Base-by-base conservation (phyloP, 352 stramenopile genomes). In the Pythium brachiatum region DNA sequence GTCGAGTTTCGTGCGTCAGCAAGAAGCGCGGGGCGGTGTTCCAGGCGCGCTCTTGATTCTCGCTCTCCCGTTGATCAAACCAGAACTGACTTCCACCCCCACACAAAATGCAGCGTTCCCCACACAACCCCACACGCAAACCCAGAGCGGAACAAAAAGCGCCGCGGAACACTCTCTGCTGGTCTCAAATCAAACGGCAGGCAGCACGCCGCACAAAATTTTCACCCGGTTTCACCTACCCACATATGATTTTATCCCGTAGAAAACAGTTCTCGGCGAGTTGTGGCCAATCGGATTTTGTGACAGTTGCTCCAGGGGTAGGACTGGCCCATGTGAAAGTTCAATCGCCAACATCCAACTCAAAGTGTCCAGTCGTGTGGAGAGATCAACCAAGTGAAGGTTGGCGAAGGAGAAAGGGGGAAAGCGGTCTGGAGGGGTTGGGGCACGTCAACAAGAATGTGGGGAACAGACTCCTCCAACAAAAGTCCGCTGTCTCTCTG, bases 61-160 rank as follows among this genome's bases (percentile, higher is more conserved):
- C 38, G 48, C 53, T 65, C 46, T 62, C 36, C 47, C 62, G 64
- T 61, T 51, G 65, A 65, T 64, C 75, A 85, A 88, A 88, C 70
- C 74, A 79, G 76, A 84, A 88, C 78, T 86, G 75, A 83, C 76
- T 88, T 60, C 38, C 52, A 36, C n/a, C 53, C 56, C 31, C 59
- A 50, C 38, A 50, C 34, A 59, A 48, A 25, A 23, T 18, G 23
- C 26, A 47, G 18, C 25, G 55, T 7, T 13, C 7, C 20, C 15
- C 47, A 12, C 4, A 21, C 20, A 52, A 52, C 21, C 13, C 44
- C 20, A 27, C 25, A 23, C 52, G 36, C 52, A 58, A 58, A 58
- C 52, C 27, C 52, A 58, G 53, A 58, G 39, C 55, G 26, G 48
- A 21, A 16, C 11, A 26, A 21, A 53, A 18, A 51, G 47, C 47